These are phyloP conservation scores for Pythium periplocum DNA, from an alignment of 352 stramenopile species.

Conservation along the genomic window DNA sequence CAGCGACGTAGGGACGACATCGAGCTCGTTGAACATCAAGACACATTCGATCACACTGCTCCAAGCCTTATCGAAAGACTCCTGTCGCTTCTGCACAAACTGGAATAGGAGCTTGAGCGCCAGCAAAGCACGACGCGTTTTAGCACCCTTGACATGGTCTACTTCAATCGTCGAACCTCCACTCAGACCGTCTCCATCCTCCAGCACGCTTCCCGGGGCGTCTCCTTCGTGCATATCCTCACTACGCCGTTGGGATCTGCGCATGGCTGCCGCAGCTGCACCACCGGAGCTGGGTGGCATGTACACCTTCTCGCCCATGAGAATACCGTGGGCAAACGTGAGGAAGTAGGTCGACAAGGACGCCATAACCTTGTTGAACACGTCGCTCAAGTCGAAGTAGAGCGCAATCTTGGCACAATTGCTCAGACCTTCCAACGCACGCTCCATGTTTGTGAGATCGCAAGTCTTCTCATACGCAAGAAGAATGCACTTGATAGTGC, in stretches of 20 bases:
- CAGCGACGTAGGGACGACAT: slow-evolving; percentile 78
- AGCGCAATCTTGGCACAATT: slow-evolving; percentile 84
- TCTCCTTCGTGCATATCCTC: slow-evolving; percentile 2
- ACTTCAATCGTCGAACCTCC: slow-evolving; percentile 33
- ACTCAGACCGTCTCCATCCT: slow-evolving; percentile 1
- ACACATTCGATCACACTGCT: slow-evolving; percentile 78
- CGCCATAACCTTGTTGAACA: slow-evolving; percentile 84
- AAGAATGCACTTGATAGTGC: slow-evolving; percentile 73
- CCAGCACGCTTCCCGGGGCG: not conserved
- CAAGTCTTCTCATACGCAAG: slow-evolving; percentile 82
- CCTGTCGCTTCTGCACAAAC: slow-evolving; percentile 77
- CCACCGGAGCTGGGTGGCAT: slow-evolving; percentile 33
- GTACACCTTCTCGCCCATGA: slow-evolving; percentile 83
- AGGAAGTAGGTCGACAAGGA: slow-evolving; percentile 78
- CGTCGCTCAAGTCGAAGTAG: slow-evolving; percentile 74
- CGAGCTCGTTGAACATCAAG: slow-evolving; percentile 86
- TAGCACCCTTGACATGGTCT: slow-evolving; percentile 58
- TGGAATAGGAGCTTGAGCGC: slow-evolving; percentile 80
- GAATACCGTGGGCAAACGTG: slow-evolving; percentile 76
- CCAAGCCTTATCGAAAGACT: slow-evolving; percentile 78
- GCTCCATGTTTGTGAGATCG: slow-evolving; percentile 81
- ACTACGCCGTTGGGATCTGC: slow-evolving; percentile 4
- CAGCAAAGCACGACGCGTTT: slow-evolving; percentile 68
- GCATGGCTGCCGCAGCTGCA: not conserved
- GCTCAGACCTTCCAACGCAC: slow-evolving; percentile 68